Base-by-base conservation (phyloP, 1,139 yeast genomes). In the Yamadazyma aaseri region DNA sequence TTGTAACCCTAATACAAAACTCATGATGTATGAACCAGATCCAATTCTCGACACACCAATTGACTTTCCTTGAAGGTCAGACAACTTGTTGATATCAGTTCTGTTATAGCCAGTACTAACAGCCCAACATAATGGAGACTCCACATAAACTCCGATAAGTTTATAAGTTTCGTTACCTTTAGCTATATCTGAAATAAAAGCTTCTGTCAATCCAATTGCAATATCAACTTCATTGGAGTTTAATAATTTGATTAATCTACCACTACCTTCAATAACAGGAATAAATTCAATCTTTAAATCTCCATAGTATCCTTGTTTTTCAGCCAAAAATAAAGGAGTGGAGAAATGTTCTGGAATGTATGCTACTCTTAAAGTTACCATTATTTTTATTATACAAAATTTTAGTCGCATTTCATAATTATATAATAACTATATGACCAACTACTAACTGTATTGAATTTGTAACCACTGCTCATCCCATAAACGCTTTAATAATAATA, bases 21-120 rank as follows among this genome's bases (percentile, higher is more conserved):
- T 76, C 96, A 89, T 89, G 28, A 89, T 89, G 51, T 85, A 86
- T 1, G 96, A 86, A 0, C 97, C 97, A 18, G 89, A 79, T 0
- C 97, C 97, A 49, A 87, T 82, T 53, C 97, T 71, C 26, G 90
- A 80, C n/a, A 89, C 86, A 3, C 95, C 95, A 45, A 89, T 82
- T 24, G 56, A 69, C 46, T 71, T 71, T 11, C 83, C 84, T 26
- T 73, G 66, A 44, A 89, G 69, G 42, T 83, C 80, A 7, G 63
- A 59, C 18, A 73, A 70, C 5, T 59, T 52, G 17, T 56, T 61
- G 34, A 85, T 50, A 11, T 81, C 86, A 12, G 60, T 55, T 32
- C 95, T 69, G 28, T 72, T 47, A 35, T 51, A 57, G 4, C 96
- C 96, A 0, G 95, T 81, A 41, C 90, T 81, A 31, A 89, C 79